Percentiles rank a stretch among this genome's conserved stretches.
Evolutionary conservation across 1,284 basidiomycete species (phyloP).

Genomic region (Ganoderma multipileum): DNA sequence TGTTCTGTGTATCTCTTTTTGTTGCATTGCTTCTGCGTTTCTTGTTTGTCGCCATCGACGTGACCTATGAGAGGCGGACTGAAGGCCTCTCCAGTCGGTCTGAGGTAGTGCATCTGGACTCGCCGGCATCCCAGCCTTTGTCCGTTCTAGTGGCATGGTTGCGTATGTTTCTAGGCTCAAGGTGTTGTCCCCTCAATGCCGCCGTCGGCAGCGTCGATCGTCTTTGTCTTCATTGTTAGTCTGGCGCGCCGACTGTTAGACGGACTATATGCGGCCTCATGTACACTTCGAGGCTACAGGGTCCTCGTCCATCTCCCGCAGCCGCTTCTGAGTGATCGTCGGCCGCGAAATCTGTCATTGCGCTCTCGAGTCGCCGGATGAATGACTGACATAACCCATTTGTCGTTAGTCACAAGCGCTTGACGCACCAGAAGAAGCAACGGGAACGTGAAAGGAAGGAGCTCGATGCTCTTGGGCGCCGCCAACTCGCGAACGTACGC

Average conservation of each 20-base stretch:
- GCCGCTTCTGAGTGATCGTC: neutral
- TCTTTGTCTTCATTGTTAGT: neutral
- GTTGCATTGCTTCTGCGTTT: neutral
- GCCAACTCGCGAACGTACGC: slow-evolving; percentile 91
- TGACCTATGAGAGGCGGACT: neutral
- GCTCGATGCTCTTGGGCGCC: slow-evolving; percentile 86
- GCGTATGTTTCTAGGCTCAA: neutral
- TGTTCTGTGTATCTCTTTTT: neutral
- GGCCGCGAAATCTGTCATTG: neutral
- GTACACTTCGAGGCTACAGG: neutral
- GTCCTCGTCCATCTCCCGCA: neutral
- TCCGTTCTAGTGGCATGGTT: neutral
- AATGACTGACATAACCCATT: slow-evolving; percentile 24
- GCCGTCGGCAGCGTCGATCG: neutral
- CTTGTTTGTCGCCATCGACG: neutral
- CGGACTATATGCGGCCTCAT: slow-evolving; percentile 4
- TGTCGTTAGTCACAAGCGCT: slow-evolving; percentile 83
- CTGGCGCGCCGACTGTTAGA: slow-evolving; percentile 5
- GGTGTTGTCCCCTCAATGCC: neutral
- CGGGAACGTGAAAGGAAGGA: slow-evolving; percentile 95
- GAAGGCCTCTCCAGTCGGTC: neutral
- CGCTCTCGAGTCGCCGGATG: neutral
- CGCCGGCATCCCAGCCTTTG: neutral
- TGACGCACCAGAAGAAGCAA: slow-evolving; percentile 96
- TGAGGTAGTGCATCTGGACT: neutral